Evolutionary conservation across 306 rosid species (phyloP), one percentile per base, ranked within the genome.

Genomic region (Crataegus laevigata): DNA sequence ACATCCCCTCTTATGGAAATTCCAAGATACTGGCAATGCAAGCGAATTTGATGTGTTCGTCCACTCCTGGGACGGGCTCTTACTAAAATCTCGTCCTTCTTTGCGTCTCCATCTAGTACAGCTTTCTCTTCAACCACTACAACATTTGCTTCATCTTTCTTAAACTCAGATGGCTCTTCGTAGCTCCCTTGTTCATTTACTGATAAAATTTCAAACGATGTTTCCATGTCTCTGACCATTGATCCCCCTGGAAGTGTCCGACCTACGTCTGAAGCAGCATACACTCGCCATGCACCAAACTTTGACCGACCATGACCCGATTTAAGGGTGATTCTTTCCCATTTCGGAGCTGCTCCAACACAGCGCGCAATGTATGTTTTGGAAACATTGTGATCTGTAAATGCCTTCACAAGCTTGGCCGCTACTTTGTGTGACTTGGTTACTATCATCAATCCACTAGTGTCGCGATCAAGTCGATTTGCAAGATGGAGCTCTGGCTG

Each of bases 251-350:
- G 98, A 71, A 94, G 79, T 4, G 75, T 15, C 36, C 93, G 80
- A 11, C 97, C 96, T 40, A 83, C 89, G 65, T 89, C 97, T 28
- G 96, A 90, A 26, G 89, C 85, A 58, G 91, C 93, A 71, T 94
- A 94, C 15, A 87, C 96, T 15, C 94, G 78, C 96, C 94, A 94
- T 2, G 82, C 97, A 72, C 96, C 98, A 54, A 90, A 94, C 74
- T 86, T 91, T 8, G 98, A 94, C 69, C 98, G 80, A 1, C 98
- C 98, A 72, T 94, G 98, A 77, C 96, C 97, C 18, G 97, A 91
- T 75, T 77, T 87, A 21, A 91, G 40, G 8, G 87, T 90, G 67
- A 86, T 73, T 54, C 66, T 85, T 78, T 89, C 77, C 98, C 97
- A 94, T 40, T 73, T 26, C 1, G 97, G 96, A 59, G 77, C 68